A percentile compares a stretch with the other conserved stretches of the same genome.
These are phyloP conservation scores for Pezicula rhizophila DNA, from an alignment of 2,329 filamentous ascomycete species.

Conservation along the genomic window DNA sequence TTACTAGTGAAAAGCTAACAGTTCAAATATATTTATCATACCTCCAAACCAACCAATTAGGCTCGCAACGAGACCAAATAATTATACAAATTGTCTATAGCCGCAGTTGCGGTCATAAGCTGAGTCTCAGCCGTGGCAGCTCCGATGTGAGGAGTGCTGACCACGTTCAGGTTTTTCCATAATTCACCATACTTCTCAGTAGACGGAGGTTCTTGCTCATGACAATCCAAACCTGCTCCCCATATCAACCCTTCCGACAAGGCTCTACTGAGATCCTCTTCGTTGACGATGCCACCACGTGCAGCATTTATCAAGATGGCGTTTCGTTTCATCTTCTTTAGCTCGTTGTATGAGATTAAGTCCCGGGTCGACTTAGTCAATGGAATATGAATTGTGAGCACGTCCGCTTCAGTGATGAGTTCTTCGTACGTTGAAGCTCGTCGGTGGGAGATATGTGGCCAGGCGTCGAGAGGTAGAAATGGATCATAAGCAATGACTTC, in stretches of 20 bases:
- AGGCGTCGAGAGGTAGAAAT: constrained; percentile 18
- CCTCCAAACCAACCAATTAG: too few relatives aligned
- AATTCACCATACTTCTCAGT: constrained; percentile 20
- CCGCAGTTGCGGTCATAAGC: neutral
- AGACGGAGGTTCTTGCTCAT: constrained; percentile 25
- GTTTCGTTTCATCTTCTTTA: constrained; percentile 23
- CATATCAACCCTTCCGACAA: constrained; percentile 21
- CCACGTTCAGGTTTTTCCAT: constrained; percentile 19
- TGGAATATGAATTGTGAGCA: constrained; percentile 24
- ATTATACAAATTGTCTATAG: neutral
- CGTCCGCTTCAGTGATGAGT: constrained; percentile 26
- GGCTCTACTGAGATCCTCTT: constrained; percentile 22
- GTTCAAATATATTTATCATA: too few relatives aligned
- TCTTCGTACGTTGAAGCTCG: constrained; percentile 25
- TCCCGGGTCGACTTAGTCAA: constrained; percentile 13
- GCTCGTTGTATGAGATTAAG: constrained; percentile 24
- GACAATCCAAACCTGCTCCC: constrained; percentile 28
- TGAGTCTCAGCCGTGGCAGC: constrained; percentile 15
- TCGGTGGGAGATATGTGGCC: constrained; percentile 20
- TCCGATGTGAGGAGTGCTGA: constrained; percentile 18
- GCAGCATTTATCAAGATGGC: constrained; percentile 29
- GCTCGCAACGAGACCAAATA: neutral
- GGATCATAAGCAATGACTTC: constrained; percentile 31
- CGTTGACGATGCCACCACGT: constrained; percentile 29
- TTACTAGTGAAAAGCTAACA: too few relatives aligned